Conservation (phyloP, 2,329 filamentous ascomycete species). For the Colletotrichum eremochloae region DNA sequence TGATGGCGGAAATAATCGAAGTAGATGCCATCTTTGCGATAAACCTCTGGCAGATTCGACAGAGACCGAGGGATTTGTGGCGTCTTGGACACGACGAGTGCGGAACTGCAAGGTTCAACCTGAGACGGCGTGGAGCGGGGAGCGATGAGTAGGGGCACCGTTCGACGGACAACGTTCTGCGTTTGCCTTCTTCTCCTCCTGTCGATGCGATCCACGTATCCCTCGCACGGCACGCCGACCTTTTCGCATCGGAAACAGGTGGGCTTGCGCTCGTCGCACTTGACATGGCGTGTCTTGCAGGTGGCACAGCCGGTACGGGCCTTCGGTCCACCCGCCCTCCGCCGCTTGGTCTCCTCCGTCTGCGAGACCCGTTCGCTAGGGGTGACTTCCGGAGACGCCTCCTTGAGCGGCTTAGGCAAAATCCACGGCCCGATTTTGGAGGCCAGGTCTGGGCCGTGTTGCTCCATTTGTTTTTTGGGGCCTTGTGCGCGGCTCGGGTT, state of each 20-base stretch:
- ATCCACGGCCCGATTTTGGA: constrained; percentile 24
- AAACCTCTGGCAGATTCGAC: constrained; percentile 17
- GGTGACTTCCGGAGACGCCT: constrained; percentile 8
- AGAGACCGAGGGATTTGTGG: constrained; percentile 7
- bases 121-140: constrained; percentile 4
- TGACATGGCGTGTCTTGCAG: constrained; percentile 48
- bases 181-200: constrained; percentile 3
- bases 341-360: constrained; percentile 26
- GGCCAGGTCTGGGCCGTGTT: constrained; percentile 14
- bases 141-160: constrained; percentile 14
- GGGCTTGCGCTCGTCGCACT: constrained; percentile 49
- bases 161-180: constrained; percentile 11
- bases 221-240: constrained; percentile 32
- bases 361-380: constrained; percentile 15
- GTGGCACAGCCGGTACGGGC: constrained; percentile 41
- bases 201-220: constrained; percentile 29
- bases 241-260: constrained; percentile 41
- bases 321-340: constrained; percentile 34
- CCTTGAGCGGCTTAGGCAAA: constrained; percentile 15
- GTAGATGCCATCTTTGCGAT: constrained; percentile 27
- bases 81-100: neutral
- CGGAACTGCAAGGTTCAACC: neutral
- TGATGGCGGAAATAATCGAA: constrained; percentile 34
- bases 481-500: neutral
- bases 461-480: neutral